Conservation (phyloP, 805 yeast genomes). For the Dipodascopsis tothii region DNA sequence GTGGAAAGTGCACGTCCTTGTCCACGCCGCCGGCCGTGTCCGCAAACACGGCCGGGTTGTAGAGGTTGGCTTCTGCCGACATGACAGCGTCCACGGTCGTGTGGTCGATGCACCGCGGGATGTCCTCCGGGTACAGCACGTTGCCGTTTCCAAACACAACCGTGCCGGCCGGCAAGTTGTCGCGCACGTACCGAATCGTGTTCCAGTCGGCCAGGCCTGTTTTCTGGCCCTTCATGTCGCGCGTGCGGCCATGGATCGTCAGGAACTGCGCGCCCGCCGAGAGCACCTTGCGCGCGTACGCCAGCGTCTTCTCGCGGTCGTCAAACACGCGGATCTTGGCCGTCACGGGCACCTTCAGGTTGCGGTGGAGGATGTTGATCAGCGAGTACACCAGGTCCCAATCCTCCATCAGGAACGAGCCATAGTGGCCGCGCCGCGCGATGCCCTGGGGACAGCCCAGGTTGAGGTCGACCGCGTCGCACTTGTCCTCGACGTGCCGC, state of each 20-base stretch:
- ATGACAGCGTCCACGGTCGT: conserved; percentile 83
- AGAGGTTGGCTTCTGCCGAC: conserved; percentile 94
- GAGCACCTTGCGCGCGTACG: conserved; percentile 81
- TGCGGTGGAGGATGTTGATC: conserved; percentile 60
- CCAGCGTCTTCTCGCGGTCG: conserved; percentile 71
- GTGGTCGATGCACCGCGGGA: conserved; percentile 55
- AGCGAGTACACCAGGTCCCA: conserved; percentile 75
- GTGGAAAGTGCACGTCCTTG: conserved; percentile 62
- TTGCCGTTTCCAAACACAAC: conserved; percentile 94
- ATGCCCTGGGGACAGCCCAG: conserved; percentile 98
- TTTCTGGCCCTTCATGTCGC: conserved; percentile 95
- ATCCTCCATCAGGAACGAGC: conserved; percentile 93
- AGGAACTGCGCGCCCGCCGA: conserved; percentile 92
- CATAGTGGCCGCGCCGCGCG: conserved; percentile 90
- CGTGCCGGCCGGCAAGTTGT: conserved; percentile 69
- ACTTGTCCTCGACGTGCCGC: conserved; percentile 62
- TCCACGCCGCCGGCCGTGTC: conserved; percentile 34
- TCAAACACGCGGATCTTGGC: conserved; percentile 90
- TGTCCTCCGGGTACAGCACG: conserved; percentile 80
- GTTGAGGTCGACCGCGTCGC: conserved; percentile 94
- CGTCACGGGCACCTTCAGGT: conserved; percentile 75
- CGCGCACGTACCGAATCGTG: conserved; percentile 62
- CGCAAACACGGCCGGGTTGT: conserved; percentile 81
- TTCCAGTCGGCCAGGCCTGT: conserved; percentile 96
- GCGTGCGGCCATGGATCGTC: conserved; percentile 89